Evolutionary conservation across 768 basidiomycete species (phyloP).

Genomic region (Tremella mesenterica): DNA sequence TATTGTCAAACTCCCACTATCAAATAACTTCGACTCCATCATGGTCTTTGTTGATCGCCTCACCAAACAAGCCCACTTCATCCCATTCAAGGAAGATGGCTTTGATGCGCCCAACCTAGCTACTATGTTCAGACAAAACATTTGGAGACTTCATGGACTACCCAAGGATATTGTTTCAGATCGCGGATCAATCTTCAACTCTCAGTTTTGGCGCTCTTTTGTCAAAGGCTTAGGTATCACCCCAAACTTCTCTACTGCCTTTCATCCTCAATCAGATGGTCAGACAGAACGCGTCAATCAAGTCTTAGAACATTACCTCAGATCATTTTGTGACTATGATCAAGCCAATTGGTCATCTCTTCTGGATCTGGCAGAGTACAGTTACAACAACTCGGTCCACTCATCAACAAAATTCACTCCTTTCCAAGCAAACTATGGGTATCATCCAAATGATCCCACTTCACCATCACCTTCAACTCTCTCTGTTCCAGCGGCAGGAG

Average conservation of each 20-base stretch:
- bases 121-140: not conserved
- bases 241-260: conserved; percentile 45
- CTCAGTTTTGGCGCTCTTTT: not conserved
- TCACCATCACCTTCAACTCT: conserved; percentile 47
- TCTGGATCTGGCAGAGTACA: not conserved
- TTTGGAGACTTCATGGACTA: conserved; percentile 4
- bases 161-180: conserved; percentile 6
- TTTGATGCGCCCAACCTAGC: not conserved
- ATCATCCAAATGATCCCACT: conserved; percentile 1
- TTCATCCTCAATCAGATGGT: conserved; percentile 49
- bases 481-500: conserved; percentile 41
- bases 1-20: conserved; percentile 39
- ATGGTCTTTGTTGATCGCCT: conserved; percentile 46
- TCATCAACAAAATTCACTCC: not conserved
- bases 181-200: conserved; percentile 1
- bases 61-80: conserved; percentile 48
- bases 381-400: conserved; percentile 4
- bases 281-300: conserved; percentile 49
- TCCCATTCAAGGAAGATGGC: conserved; percentile 35
- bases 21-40: conserved; percentile 45
- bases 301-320: conserved; percentile 41
- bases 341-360: conserved; percentile 1
- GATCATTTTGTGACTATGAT: not conserved
- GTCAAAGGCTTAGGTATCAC: conserved; percentile 10
- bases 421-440: not conserved